phyloP scores from a whole-genome alignment of 139 green algal genomes.

The Penium margaritaceum region DNA sequence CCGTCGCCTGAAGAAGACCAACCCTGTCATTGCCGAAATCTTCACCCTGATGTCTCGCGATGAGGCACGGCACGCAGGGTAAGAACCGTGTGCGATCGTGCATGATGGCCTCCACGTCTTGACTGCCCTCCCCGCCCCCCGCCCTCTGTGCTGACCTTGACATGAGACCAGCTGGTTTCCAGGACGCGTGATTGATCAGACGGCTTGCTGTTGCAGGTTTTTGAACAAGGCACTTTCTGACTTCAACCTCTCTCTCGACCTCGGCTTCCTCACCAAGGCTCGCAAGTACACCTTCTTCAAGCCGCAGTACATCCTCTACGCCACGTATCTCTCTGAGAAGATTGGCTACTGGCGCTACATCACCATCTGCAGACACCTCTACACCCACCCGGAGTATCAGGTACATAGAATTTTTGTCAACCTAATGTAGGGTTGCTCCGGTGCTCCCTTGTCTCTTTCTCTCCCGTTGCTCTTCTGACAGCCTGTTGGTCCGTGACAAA shows the following conservation, averaged over 20 bases:
- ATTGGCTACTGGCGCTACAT: conserved; percentile 99
- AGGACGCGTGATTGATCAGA: too few species aligned
- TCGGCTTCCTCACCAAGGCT: conserved; percentile 99
- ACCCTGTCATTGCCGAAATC: conserved; percentile 82
- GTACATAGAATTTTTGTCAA: too few species aligned
- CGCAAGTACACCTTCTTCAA: conserved; percentile 90
- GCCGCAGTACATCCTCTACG: conserved; percentile 98
- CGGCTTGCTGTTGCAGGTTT: too few species aligned
- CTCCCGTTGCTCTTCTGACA: too few species aligned
- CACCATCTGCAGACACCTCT: conserved; percentile 83
- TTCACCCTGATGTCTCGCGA: conserved; percentile 98
- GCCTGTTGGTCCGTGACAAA: too few species aligned
- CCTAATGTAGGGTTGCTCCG: too few species aligned
- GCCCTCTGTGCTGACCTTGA: too few species aligned
- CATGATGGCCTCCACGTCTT: background rate
- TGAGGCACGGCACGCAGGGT: conserved; percentile 91
- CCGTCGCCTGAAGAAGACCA: conserved; percentile 85
- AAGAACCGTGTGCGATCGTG: background rate
- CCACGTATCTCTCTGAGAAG: conserved; percentile 87
- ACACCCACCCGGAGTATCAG: conserved; percentile 86
- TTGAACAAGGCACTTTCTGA: conserved; percentile 94
- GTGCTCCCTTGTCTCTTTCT: too few species aligned
- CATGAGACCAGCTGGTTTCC: too few species aligned
- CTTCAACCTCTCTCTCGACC: conserved; percentile 91
- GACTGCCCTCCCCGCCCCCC: background rate